Evolutionary conservation across 2,329 filamentous ascomycete species (phyloP), one percentile per base, ranked within the genome.

Genomic region (Talaromyces amestolkiae): DNA sequence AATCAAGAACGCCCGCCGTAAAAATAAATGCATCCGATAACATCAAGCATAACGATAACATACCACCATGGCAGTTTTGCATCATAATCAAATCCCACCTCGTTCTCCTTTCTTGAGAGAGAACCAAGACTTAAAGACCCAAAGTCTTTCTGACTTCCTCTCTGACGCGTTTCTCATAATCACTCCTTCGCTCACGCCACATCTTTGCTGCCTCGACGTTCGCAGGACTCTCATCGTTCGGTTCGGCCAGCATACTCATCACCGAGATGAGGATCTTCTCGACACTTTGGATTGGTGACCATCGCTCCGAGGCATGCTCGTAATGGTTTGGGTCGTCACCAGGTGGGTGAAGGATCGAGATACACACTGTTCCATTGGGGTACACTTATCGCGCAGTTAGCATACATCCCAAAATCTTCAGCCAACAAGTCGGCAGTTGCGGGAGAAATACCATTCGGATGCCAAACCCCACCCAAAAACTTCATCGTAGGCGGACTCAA

Each of bases 291-390:
- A 98, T 97, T 13, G 94, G 94, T 33, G 91, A 94, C 94, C 94
- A 98, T 69, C 94, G 89, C 82, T 98, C 95, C 1, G 91, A 93
- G 8, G 95, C 94, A 72, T 94, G 91, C 80, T 98, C 94, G 85
- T 98, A 98, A 83, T 97, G 93, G 82, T 97, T 97, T 63, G 95
- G 95, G 79, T 98, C 94, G 80, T 98, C 94, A 73, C 95, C 94
- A 2, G 94, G 94, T 3, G 94, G 90, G 79, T 98, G 94, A 2
- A 98, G 88, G 81, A 98, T 98, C n/a, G 92, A 96, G 74, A 98
- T 98, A 82, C 94, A 98, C 72, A 98, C 95, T 19, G 94, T 86
- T 69, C 94, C 94, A 76, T 90, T 94, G 17, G 90, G 86, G 77
- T 98, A 98, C 61, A 98, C 93, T 97, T 5, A 70, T 47, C 39